Base-by-base conservation (phyloP, 371 early-diverging fungal species). In the Syncephalastrum racemosum region DNA sequence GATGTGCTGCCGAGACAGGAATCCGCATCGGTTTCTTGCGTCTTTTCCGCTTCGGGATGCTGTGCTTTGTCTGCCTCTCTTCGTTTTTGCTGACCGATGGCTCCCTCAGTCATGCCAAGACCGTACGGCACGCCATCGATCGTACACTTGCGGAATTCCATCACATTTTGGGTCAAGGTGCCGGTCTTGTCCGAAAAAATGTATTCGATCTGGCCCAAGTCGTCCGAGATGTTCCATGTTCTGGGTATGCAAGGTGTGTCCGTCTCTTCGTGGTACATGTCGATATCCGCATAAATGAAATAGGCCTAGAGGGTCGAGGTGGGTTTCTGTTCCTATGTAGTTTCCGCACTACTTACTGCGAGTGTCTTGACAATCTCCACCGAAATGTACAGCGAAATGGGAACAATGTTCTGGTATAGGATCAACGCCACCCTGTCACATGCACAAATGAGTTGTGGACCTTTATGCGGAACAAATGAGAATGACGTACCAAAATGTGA, bases 181-280 rank as follows among this genome's bases (percentile, higher is more conserved):
- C 92, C 92, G 0, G 92, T 90, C 62, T 98, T 98, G 79, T 98
- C 98, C n/a, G 92, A 90, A 59, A 98, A 92, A n/a, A 98, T 84
- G 76, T 94, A 97, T 60, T 96, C 92, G 58, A 98, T 91, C 66
- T 93, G 92, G n/a, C 99, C 91, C 46, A 89, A 72, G 58, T 91
- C 90, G 51, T 91, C 91, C 12, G 90, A 86, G 49, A 91, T 81
- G 51, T 86, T 95, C 90, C 96, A 96, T 19, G 93, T 89, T 56
- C 91, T 87, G 2, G 95, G 88, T 8, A 86, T 73, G 68, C 94
- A 93, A 6, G 91, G 87, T 24, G 85, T 82, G 53, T 96, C 86
- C 3, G 83, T 80, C 24, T 82, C 79, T 46, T 81, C 86, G 64
- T 94, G 80, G 63, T 94, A 95, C 90, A 95, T 89, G 67, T 94